A percentile compares a stretch with the other conserved stretches of the same genome.
Conservation (phyloP, 106 monocot species). For the Posidonia australis region DNA sequence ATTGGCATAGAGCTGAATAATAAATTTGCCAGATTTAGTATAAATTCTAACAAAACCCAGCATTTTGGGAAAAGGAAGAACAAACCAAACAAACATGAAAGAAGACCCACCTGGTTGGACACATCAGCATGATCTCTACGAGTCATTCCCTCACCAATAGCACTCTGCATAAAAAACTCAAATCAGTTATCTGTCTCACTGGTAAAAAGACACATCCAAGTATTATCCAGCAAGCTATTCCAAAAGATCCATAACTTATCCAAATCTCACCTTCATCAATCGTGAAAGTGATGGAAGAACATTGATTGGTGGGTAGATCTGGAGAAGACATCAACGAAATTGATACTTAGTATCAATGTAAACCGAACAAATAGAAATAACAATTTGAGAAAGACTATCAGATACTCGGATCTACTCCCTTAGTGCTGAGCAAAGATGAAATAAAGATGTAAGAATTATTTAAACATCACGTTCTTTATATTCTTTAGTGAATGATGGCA, state of each 20-base stretch:
- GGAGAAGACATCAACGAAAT: too few relatives aligned
- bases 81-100: background rate
- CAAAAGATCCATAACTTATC: too few relatives aligned
- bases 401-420: too few relatives aligned
- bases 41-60: background rate
- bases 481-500: too few relatives aligned
- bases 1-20: slow-evolving; percentile 79
- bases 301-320: slow-evolving; percentile 73
- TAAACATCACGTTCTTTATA: too few relatives aligned
- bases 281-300: slow-evolving; percentile 75
- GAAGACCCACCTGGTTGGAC: slow-evolving; percentile 65
- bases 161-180: slow-evolving; percentile 61
- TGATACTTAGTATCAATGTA: too few relatives aligned
- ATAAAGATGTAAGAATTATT: too few relatives aligned
- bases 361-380: too few relatives aligned
- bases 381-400: too few relatives aligned
- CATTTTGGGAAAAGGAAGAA: background rate
- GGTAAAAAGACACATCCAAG: background rate
- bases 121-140: slow-evolving; percentile 96
- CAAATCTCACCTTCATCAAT: slow-evolving; percentile 61
- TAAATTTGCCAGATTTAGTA: background rate
- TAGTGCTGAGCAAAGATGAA: too few relatives aligned
- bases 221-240: too few relatives aligned
- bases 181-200: background rate
- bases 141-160: slow-evolving; percentile 99